phyloP scores from a whole-genome alignment of 768 basidiomycete genomes.

The Phanerochaete sordida region DNA sequence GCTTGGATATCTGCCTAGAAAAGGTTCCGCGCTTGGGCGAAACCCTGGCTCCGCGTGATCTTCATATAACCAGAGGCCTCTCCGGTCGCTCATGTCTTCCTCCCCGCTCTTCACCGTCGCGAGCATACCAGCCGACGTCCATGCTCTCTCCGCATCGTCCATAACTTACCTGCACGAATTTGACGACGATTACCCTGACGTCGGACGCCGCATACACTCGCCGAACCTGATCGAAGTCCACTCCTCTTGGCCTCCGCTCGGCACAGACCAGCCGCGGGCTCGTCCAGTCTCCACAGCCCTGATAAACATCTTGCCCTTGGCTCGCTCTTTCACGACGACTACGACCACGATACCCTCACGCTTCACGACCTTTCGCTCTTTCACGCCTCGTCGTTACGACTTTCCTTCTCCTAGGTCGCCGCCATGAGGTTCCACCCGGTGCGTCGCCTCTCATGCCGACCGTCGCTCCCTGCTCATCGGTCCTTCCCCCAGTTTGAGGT shows the following conservation, averaged over 20 bases:
- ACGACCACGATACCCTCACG: constrained; percentile 1
- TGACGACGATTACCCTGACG: neutral
- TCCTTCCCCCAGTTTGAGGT: constrained; percentile 45
- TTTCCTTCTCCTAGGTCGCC: neutral
- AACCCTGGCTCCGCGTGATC: constrained; percentile 1
- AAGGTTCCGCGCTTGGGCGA: neutral
- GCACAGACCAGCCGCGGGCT: constrained; percentile 2
- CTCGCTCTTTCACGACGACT: constrained; percentile 1
- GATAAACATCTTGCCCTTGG: constrained; percentile 1
- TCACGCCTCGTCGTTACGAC: neutral
- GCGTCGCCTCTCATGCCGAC: constrained; percentile 6
- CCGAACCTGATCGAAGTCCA: constrained; percentile 7
- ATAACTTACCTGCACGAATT: neutral
- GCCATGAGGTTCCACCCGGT: constrained; percentile 16
- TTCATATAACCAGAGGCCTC: constrained; percentile 16
- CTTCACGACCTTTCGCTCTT: constrained; percentile 2
- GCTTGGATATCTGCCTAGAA: neutral
- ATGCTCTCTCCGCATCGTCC: neutral
- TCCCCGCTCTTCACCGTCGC: constrained; percentile 1
- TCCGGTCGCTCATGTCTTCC: constrained; percentile 22
- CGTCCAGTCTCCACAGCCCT: constrained; percentile 8
- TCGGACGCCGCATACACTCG: neutral
- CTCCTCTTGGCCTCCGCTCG: constrained; percentile 7
- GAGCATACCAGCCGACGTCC: neutral
- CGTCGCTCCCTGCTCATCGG: neutral